Base-by-base conservation (phyloP, 257 asterid genomes). In the Rauvolfia tetraphylla region DNA sequence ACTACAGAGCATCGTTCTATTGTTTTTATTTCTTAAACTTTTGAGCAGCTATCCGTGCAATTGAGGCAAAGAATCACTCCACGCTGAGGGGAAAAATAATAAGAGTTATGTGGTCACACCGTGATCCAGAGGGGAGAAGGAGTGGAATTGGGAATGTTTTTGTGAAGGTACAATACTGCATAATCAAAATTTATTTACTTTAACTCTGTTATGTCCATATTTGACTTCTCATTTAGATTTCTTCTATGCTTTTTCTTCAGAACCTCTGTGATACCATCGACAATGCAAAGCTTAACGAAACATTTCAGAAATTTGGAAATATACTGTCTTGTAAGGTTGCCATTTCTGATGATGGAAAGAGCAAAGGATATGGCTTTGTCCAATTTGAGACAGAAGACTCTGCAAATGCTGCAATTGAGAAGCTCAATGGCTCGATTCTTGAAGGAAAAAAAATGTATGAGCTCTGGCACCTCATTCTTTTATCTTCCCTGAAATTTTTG, bases 361-460 rank as follows among this genome's bases (percentile, higher is more conserved):
- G 92, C 54, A 87, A 80, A 81, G 97, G 94, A 44, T 86, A 83
- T 51, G 97, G 96, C 14, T 91, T 84, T 57, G 93, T 91, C 71
- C 92, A 87, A 65, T 91, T 80, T 71, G 77, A 69, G 25, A 39
- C 76, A 0, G 91, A 85, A 73, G 92, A 87, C 18, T 68, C 82
- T 42, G 96, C 96, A 8, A 73, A 53, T 10, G 66, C 75, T 49
- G 92, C 97, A 25, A 87, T 88, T 39, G 74, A 86, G 66, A 54
- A 87, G 69, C 82, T 85, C 34, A 86, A 88, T 76, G 92, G 93
- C 36, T 42, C 36, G 17, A 2, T 13, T 0, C 13, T 91, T 48
- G 69, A 71, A 23, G 92, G 89, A 49, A 83, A 79, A 72, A 74
- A 79, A 75, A 29, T 91, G 78, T 82, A 80, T 7, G 88, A 80